A percentile compares a stretch with the other conserved stretches of the same genome.
phyloP scores from a whole-genome alignment of 306 rosid species.

The Vigna angularis region DNA sequence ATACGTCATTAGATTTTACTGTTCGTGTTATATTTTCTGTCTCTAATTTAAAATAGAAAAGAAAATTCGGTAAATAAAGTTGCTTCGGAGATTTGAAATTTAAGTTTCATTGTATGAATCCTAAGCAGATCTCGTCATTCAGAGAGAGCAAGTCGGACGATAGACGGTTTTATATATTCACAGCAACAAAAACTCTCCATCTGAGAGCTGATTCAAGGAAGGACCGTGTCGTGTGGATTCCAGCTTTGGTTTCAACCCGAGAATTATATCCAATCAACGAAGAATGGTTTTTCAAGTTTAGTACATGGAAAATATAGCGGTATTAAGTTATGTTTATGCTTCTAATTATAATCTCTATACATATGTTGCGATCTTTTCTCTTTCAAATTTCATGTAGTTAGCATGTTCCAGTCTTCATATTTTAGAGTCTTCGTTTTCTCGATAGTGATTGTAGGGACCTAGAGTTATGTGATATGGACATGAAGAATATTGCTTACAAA shows the following conservation, averaged over 20 bases:
- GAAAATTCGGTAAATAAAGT: not conserved
- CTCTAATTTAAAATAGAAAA: not conserved
- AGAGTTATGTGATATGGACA: slow-evolving; percentile 40
- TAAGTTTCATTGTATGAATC: not conserved
- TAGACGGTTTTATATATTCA: slow-evolving; percentile 75
- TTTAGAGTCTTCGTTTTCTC: slow-evolving; percentile 22
- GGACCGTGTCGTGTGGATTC: slow-evolving; percentile 89
- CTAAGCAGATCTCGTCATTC: slow-evolving; percentile 74
- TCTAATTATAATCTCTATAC: slow-evolving; percentile 22
- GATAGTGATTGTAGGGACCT: slow-evolving; percentile 39
- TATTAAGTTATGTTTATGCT: slow-evolving; percentile 44
- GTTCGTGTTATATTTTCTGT: not conserved
- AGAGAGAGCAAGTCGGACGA: slow-evolving; percentile 98
- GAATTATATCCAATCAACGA: slow-evolving; percentile 77
- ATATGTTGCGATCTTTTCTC: slow-evolving; percentile 20
- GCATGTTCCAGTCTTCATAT: slow-evolving; percentile 3
- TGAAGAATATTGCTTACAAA: slow-evolving; percentile 32
- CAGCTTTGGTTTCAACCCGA: slow-evolving; percentile 81
- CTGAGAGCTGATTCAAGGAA: slow-evolving; percentile 83
- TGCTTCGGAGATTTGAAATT: not conserved
- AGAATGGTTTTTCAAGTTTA: slow-evolving; percentile 79
- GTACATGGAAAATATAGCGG: slow-evolving; percentile 91
- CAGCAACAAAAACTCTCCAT: slow-evolving; percentile 96
- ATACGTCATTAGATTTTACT: too few relatives aligned
- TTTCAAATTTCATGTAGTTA: slow-evolving; percentile 24